phyloP scores from a whole-genome alignment of 345 rosid genomes.

The Eucalyptus rudis region DNA sequence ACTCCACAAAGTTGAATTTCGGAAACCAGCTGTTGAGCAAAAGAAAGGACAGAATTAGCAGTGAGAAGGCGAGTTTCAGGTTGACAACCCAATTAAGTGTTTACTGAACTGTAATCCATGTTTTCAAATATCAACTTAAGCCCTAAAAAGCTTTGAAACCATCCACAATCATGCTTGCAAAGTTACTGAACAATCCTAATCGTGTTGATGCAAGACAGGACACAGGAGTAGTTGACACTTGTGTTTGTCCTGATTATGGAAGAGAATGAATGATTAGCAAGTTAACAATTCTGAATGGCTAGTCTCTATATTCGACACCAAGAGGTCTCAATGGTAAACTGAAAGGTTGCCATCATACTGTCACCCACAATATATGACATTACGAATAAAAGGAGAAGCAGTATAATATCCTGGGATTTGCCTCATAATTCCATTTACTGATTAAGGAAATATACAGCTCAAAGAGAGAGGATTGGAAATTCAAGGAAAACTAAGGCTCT shows the following conservation, averaged over 20 bases:
- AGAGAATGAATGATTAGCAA: not conserved
- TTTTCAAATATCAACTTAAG: not conserved
- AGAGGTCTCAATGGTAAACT: not conserved
- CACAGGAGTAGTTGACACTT: not conserved
- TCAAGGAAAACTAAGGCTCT: not conserved
- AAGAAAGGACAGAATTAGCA: not conserved
- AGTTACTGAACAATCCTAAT: not conserved
- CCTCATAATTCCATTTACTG: not conserved
- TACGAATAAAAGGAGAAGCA: not conserved
- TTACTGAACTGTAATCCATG: not conserved
- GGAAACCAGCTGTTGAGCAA: slow-evolving; percentile 21
- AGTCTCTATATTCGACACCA: not conserved
- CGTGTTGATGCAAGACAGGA: not conserved
- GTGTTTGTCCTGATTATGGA: not conserved
- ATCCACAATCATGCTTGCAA: not conserved
- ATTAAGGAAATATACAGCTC: not conserved
- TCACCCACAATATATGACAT: not conserved
- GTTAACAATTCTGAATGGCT: not conserved
- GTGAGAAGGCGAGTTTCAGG: not conserved
- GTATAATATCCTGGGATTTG: not conserved
- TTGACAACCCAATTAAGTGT: not conserved
- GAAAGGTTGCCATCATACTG: not conserved
- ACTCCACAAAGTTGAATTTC: slow-evolving; percentile 51
- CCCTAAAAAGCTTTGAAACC: not conserved
- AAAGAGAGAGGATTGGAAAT: not conserved